A percentile compares a stretch with the other conserved stretches of the same genome.
Conservation (phyloP, 2,329 filamentous ascomycete species). For the Ramularia endophylla region DNA sequence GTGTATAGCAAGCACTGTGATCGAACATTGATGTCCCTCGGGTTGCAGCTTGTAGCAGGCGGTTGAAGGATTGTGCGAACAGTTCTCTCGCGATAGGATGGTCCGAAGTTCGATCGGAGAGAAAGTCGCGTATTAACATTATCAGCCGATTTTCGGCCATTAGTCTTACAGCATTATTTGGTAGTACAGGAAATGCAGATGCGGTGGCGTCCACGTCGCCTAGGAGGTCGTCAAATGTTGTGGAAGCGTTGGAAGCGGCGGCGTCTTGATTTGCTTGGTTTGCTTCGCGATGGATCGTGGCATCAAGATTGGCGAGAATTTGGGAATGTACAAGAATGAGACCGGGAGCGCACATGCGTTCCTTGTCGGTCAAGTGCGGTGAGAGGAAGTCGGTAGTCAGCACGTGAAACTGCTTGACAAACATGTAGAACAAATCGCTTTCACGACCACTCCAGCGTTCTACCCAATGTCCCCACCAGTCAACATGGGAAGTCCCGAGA, state of each 20-base stretch:
- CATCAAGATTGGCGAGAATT: constrained; percentile 70
- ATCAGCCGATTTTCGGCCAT: constrained; percentile 89
- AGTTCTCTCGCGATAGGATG: constrained; percentile 55
- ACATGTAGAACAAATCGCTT: constrained; percentile 86
- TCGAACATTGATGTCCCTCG: constrained; percentile 74
- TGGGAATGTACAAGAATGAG: constrained; percentile 78
- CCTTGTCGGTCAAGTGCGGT: constrained; percentile 44
- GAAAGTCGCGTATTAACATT: constrained; percentile 72
- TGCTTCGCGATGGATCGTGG: constrained; percentile 71
- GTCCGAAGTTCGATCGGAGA: constrained; percentile 56
- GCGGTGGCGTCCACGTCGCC: constrained; percentile 61
- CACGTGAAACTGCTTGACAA: constrained; percentile 81
- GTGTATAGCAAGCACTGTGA: constrained; percentile 74
- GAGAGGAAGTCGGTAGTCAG: constrained; percentile 60
- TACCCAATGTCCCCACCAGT: constrained; percentile 81
- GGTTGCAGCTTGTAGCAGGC: constrained; percentile 66
- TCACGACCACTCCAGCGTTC: constrained; percentile 81
- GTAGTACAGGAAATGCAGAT: constrained; percentile 54
- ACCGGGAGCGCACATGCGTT: constrained; percentile 63
- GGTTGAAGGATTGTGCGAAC: constrained; percentile 70
- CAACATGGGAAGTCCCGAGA: constrained; percentile 63
- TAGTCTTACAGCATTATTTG: constrained; percentile 64
- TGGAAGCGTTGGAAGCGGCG: constrained; percentile 34
- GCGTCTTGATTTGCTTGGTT: constrained; percentile 42
- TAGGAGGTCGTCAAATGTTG: constrained; percentile 60